Conservation (phyloP, 805 yeast species). For the Ogataea chonburiensis region DNA sequence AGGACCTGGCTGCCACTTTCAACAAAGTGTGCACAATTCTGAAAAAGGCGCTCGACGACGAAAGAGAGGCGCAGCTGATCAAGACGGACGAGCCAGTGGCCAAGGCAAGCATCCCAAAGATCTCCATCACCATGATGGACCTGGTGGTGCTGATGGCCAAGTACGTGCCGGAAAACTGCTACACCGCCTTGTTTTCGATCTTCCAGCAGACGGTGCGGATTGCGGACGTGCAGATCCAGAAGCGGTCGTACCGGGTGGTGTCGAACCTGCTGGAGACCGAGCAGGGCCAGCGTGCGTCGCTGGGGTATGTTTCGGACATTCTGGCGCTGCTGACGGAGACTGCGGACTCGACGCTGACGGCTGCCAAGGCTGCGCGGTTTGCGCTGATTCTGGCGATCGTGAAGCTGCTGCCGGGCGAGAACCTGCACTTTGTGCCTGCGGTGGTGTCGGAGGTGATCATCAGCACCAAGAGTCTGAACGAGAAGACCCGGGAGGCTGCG, state of each 20-base stretch:
- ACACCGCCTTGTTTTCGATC: constrained; percentile 73
- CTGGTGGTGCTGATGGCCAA: constrained; percentile 83
- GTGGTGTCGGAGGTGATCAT: constrained; percentile 84
- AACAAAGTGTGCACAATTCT: constrained; percentile 80
- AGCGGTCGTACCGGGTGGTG: constrained; percentile 82
- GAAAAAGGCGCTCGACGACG: constrained; percentile 70
- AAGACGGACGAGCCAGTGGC: constrained; percentile 35
- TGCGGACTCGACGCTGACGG: constrained; percentile 56
- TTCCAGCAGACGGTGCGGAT: constrained; percentile 65
- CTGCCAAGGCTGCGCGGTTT: constrained; percentile 81
- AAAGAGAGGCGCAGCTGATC: constrained; percentile 35
- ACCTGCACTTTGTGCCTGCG: constrained; percentile 76
- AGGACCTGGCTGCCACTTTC: constrained; percentile 73
- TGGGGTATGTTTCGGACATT: constrained; percentile 53
- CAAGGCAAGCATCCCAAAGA: constrained; percentile 43
- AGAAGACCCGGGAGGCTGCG: constrained; percentile 81
- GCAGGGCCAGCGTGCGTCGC: constrained; percentile 54
- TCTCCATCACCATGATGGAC: constrained; percentile 88
- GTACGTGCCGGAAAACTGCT: constrained; percentile 69
- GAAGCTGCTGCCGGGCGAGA: constrained; percentile 58
- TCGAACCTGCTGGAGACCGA: constrained; percentile 69
- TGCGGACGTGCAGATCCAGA: constrained; percentile 71
- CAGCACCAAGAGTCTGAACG: constrained; percentile 89
- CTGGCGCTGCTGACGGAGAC: constrained; percentile 58
- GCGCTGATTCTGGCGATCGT: constrained; percentile 62